Base-by-base conservation (phyloP, 345 rosid species). In the Excoecaria cochinchinensis region DNA sequence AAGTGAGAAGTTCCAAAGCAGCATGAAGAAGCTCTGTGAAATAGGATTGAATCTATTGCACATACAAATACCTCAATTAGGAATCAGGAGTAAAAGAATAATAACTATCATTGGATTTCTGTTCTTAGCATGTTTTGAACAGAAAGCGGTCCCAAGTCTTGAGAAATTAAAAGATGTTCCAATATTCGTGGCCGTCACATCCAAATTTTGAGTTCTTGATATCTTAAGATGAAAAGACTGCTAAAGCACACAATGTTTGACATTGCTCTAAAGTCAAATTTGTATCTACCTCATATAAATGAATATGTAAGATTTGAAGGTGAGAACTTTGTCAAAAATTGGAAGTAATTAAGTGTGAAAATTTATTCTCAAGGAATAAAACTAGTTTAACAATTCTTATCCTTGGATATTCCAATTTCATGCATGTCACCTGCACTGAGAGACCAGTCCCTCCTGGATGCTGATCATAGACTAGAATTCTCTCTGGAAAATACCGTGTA, bases 381-480 rank as follows among this genome's bases (percentile, higher is more conserved):
- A 19, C 17, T 22, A 12, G 19, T 42, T 57, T n/a, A 50, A 50
- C 31, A 9, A 44, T 14, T 24, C 5, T 16, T 31, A 59, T 64
- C 50, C 21, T 56, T 36, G n/a, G 63, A 59, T 14, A 65, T 44
- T 68, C 62, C 36, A 58, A 48, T 65, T 76, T 51, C 67, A 63
- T 19, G 65, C 53, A 38, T 51, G 73, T 77, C 72, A 89, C 98
- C 92, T 94, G 92, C 78, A 77, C 79, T 65, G 94, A 84, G 81
- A 95, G 87, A 75, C 97, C 97, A 67, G 97, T 91, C 77, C 97
- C 99, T 78, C 97, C 97, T 42, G 88, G 97, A 88, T 90, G 95
- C 82, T 86, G 89, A 77, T 95, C 99, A 71, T 95, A 92, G 74
- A 95, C 75, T 56, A 92, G 92, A 75, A 95, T 92, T 74, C 99